Base-by-base conservation (phyloP, 495 filamentous ascomycete species). In the Lentithecium fluviatile region DNA sequence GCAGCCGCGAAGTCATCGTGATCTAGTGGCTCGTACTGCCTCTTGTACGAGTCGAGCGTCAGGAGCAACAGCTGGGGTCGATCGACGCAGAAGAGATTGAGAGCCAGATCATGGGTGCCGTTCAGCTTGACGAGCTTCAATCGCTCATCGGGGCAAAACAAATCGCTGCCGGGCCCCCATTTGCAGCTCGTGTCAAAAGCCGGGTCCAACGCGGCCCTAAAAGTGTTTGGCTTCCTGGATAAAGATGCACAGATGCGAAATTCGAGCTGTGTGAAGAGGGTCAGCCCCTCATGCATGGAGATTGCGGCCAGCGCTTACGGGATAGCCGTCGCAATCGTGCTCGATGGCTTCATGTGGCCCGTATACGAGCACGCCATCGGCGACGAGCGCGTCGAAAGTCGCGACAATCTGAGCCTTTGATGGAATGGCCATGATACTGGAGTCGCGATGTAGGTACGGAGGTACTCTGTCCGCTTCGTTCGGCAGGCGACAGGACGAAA, bases 121-220 rank as follows among this genome's bases (percentile, higher is more conserved):
- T 51, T 60, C 17, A 65, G 10, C 21, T 49, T 54, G 6, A 32
- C 24, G 19, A 64, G 15, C 12, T 23, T 47, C 15, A 64, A 45
- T 4, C 55, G 43, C 25, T 50, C 32, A 43, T 63, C 53, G 23
- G 54, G 25, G 37, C 23, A 46, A 25, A 45, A 52, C 46, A 64
- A 52, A 42, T 64, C 60, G 49, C 60, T 64, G 2, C 60, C 60
- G 23, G 60, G 60, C 1, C 54, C 60, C 37, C 45, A 58, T 46
- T 58, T 52, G n/a, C 29, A 10, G 2, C 29, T 29, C 25, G 49
- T 45, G 34, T 62, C 34, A 36, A 61, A 54, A 5, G 45, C 38
- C 2, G 52, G 8, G 17, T 42, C 37, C 13, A 63, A 52, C 7
- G 13, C 24, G 13, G 52, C 43, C 23, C 53, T 52, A 17, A 61